Percentiles rank a stretch among this genome's conserved stretches.
phyloP scores from a whole-genome alignment of 192 early-diverging fungal species.

The Coemansia sp. region DNA sequence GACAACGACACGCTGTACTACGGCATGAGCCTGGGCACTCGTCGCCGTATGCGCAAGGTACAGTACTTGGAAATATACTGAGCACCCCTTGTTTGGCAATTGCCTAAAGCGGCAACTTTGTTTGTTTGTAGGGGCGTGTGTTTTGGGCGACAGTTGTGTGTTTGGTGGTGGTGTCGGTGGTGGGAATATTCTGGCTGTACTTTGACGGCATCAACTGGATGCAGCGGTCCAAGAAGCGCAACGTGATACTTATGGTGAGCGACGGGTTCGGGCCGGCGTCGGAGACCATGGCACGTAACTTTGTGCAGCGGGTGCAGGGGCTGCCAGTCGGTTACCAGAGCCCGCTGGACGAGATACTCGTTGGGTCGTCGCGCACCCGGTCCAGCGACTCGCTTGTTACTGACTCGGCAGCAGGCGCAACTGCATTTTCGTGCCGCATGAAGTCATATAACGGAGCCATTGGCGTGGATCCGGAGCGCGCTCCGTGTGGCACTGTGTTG shows the following conservation, averaged over 20 bases:
- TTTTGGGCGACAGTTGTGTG: slow-evolving; percentile 48
- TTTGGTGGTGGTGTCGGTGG: slow-evolving; percentile 44
- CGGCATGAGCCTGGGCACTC: slow-evolving; percentile 31
- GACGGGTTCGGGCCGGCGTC: slow-evolving; percentile 97
- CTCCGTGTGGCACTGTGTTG: slow-evolving; percentile 89
- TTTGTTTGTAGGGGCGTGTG: slow-evolving; percentile 31
- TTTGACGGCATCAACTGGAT: slow-evolving; percentile 51
- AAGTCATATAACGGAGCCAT: slow-evolving; percentile 97
- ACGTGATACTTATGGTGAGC: slow-evolving; percentile 91
- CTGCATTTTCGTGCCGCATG: slow-evolving; percentile 86
- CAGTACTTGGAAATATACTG: not conserved
- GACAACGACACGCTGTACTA: slow-evolving; percentile 52
- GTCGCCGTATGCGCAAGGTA: slow-evolving; percentile 41
- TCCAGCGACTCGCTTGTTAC: slow-evolving; percentile 82
- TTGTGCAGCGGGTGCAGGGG: slow-evolving; percentile 65
- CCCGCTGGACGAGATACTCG: slow-evolving; percentile 68
- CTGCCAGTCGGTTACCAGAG: slow-evolving; percentile 59
- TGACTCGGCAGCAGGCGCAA: slow-evolving; percentile 96
- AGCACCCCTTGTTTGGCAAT: not conserved
- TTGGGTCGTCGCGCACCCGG: slow-evolving; percentile 89
- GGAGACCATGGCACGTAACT: slow-evolving; percentile 82
- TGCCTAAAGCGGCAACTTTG: not conserved
- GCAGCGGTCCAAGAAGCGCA: slow-evolving; percentile 60
- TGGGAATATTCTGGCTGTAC: slow-evolving; percentile 52
- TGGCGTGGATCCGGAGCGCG: slow-evolving; percentile 66